These are phyloP conservation scores for Diplodia corticola DNA, from an alignment of 2,329 filamentous ascomycete genomes.

Conservation along the genomic window DNA sequence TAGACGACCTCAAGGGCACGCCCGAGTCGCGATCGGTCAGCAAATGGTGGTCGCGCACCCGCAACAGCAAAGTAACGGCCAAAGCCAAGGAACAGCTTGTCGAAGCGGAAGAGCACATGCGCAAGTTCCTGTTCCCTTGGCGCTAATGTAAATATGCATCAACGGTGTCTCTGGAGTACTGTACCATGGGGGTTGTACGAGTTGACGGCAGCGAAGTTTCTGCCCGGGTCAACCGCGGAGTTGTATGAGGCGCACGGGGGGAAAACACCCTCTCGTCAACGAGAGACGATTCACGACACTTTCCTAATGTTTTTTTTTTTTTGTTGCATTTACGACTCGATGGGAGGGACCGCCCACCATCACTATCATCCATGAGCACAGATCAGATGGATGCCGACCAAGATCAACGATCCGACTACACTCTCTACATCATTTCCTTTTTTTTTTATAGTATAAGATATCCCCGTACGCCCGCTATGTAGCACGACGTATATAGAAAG, in stretches of 20 bases:
- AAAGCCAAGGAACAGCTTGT: conserved; percentile 39
- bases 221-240: conserved; percentile 7
- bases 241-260: conserved; percentile 18
- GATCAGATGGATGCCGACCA: conserved; percentile 21
- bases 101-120: conserved; percentile 39
- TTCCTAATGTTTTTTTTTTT: background rate
- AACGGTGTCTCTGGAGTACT: conserved; percentile 17
- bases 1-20: conserved; percentile 30
- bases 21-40: conserved; percentile 30
- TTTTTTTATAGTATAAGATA: background rate
- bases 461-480: conserved; percentile 6
- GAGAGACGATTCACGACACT: conserved; percentile 9
- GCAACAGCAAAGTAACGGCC: conserved; percentile 25
- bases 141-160: conserved; percentile 30
- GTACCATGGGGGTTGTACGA: conserved; percentile 5
- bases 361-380: conserved; percentile 18
- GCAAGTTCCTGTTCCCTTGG: conserved; percentile 37
- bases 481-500: conserved; percentile 1
- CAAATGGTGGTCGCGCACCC: conserved; percentile 34
- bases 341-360: conserved; percentile 2
- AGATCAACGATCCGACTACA: conserved; percentile 19
- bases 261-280: conserved; percentile 11
- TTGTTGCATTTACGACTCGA: conserved; percentile 4
- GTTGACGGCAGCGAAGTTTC: background rate
- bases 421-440: conserved; percentile 11